A percentile compares a stretch with the other conserved stretches of the same genome.
phyloP scores from a whole-genome alignment of 225 moss, liverwort and hornwort genomes.

The Straminergon stramineum region DNA sequence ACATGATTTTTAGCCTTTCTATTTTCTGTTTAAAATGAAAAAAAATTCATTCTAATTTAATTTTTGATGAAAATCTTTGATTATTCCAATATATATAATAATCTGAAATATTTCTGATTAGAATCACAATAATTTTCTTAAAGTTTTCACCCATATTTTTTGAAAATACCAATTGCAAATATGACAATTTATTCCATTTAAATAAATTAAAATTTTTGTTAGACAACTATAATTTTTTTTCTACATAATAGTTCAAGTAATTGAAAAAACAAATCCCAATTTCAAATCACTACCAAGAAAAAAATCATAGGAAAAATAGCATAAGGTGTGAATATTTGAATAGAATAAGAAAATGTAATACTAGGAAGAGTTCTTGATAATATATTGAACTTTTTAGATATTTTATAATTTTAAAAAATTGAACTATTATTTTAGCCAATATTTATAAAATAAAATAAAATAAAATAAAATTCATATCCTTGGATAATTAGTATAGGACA shows the following conservation, averaged over 20 bases:
- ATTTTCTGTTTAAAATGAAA: neutral
- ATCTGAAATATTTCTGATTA: neutral
- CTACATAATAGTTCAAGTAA: no score
- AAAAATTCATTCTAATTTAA: neutral
- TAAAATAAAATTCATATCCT: neutral
- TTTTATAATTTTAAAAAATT: neutral
- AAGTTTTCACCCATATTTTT: neutral
- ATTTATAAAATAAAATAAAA: neutral
- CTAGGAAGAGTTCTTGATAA: neutral
- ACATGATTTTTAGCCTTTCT: neutral
- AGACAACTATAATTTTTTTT: no score
- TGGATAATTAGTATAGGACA: neutral
- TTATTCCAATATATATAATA: neutral
- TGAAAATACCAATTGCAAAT: neutral
- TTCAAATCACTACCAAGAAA: rapidly evolving
- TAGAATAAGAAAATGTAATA: neutral
- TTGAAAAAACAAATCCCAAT: neutral
- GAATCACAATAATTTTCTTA: neutral
- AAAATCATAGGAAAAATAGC: neutral
- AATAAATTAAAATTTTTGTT: no score
- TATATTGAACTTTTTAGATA: neutral
- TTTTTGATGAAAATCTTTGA: neutral
- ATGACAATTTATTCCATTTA: rapidly evolving
- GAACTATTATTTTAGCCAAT: rapidly evolving
- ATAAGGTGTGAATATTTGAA: neutral